phyloP scores from a whole-genome alignment of 257 asterid genomes.

The Coffea canephora region DNA sequence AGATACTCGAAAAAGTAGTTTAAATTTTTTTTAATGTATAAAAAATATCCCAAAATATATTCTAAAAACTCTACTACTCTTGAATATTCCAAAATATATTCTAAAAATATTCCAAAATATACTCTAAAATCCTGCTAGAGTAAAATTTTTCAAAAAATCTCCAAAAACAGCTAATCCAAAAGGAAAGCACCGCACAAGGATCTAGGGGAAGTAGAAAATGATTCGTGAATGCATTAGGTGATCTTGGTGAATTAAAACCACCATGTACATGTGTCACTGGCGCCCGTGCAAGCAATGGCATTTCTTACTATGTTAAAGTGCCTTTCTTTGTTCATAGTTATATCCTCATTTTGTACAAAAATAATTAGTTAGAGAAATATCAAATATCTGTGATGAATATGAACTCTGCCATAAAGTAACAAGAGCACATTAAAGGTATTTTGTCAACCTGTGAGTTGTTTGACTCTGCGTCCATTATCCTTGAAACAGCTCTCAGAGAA shows the following conservation, averaged over 20 bases:
- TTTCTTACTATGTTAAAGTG: background rate
- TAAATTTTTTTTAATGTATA: no score
- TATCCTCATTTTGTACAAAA: background rate
- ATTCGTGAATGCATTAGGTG: background rate
- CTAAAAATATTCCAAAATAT: no score
- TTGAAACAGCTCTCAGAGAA: conserved; percentile 25
- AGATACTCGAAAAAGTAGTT: no score
- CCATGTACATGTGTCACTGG: background rate
- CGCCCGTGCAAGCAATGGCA: background rate
- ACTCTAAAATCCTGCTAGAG: no score
- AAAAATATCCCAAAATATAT: no score
- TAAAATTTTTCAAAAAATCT: no score
- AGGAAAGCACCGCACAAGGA: background rate
- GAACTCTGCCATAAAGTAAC: background rate
- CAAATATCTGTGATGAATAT: background rate
- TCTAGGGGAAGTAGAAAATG: background rate
- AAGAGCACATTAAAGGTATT: background rate
- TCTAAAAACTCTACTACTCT: no score
- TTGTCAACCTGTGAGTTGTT: conserved; percentile 30
- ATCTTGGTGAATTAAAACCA: background rate
- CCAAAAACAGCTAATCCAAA: no score
- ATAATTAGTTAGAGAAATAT: background rate
- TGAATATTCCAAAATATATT: no score
- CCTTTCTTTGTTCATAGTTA: background rate
- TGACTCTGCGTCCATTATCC: conserved; percentile 16